A percentile compares a stretch with the other conserved stretches of the same genome.
These are phyloP conservation scores for Eucalyptus brandiana DNA, from an alignment of 345 rosid genomes.

Conservation along the genomic window DNA sequence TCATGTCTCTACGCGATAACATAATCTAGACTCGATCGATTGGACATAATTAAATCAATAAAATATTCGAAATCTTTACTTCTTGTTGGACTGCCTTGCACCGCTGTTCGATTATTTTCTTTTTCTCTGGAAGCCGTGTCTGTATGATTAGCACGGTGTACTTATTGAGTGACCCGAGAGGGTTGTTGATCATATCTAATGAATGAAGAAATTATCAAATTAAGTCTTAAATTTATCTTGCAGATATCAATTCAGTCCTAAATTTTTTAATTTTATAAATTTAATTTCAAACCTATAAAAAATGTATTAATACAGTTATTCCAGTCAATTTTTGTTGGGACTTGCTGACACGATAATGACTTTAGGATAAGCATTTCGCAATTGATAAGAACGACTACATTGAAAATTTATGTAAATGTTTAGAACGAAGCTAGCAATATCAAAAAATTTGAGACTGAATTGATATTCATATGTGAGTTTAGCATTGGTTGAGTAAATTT, in stretches of 20 bases:
- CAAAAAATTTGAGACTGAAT: neutral
- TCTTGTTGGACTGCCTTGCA: neutral
- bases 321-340: fast-evolving
- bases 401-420: fast-evolving
- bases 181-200: neutral
- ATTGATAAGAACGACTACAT: fast-evolving
- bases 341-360: fast-evolving
- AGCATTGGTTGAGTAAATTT: neutral
- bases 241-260: fast-evolving
- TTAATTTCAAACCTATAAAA: no score
- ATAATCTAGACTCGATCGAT: neutral
- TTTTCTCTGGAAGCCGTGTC: neutral
- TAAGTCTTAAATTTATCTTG: no score
- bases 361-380: neutral
- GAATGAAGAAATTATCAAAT: no score
- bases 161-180: neutral
- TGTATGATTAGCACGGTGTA: neutral
- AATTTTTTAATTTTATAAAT: neutral
- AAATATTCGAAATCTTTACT: neutral
- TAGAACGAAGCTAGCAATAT: fast-evolving
- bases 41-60: neutral
- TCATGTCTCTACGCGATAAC: neutral
- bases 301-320: fast-evolving
- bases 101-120: neutral
- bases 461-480: neutral